Conservation (phyloP, 176 grass and related monocot species). For the Zea mays region Zm-B73-REFERENCE-NAM-5.0 NC_050104.1:49287001-49287500, state of each 20-base stretch:
- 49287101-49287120: too few relatives aligned
- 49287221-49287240: neutral
- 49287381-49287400: neutral
- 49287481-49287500: neutral
- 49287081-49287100: too few relatives aligned
- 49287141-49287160: too few relatives aligned
- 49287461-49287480: neutral
- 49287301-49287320: neutral
- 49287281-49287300: neutral
- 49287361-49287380: constrained; percentile 1
- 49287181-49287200: neutral
- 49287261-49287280: neutral
- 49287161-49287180: too few relatives aligned
- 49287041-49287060: neutral
- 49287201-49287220: neutral
- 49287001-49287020: neutral
- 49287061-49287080: neutral
- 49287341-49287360: neutral
- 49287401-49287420: neutral
- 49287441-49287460: neutral
- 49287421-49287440: neutral
- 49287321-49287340: neutral
- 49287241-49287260: neutral
- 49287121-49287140: too few relatives aligned
- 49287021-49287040: neutral